phyloP scores from a whole-genome alignment of 106 monocot species.

The Acorus gramineus region DNA sequence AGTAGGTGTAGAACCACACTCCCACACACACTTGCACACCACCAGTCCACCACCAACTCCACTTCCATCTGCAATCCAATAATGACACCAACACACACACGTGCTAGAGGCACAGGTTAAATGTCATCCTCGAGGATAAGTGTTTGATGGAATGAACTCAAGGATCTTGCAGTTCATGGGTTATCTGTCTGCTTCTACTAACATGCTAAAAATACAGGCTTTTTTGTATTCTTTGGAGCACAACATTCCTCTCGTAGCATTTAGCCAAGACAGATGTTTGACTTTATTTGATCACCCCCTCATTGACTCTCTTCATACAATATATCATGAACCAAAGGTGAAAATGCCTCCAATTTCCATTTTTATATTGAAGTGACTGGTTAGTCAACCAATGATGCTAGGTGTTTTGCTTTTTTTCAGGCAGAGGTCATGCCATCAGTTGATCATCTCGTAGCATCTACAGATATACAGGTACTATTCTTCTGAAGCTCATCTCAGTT shows the following conservation, averaged over 20 bases:
- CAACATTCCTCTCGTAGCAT: conserved; percentile 76
- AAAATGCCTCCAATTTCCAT: too few species aligned
- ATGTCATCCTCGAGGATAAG: too few species aligned
- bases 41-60: too few species aligned
- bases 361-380: too few species aligned
- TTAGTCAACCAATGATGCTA: too few species aligned
- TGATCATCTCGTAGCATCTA: conserved; percentile 5
- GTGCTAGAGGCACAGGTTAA: too few species aligned
- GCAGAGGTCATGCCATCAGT: conserved; percentile 8
- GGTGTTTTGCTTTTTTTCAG: not conserved
- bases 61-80: too few species aligned
- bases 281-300: conserved; percentile 77
- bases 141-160: too few species aligned
- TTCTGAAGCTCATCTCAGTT: too few species aligned
- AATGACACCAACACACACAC: too few species aligned
- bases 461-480: conserved; percentile 8
- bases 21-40: too few species aligned
- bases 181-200: not conserved
- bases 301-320: conserved; percentile 64
- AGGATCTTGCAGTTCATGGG: not conserved
- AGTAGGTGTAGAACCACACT: too few species aligned
- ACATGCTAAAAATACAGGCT: conserved; percentile 42
- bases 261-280: conserved; percentile 71
- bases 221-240: conserved; percentile 73
- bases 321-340: conserved; percentile 91